Percentiles rank a stretch among this genome's conserved stretches.
Evolutionary conservation across 139 green algal genomes (phyloP).

Genomic region (Mychonastes homosphaera): DNA sequence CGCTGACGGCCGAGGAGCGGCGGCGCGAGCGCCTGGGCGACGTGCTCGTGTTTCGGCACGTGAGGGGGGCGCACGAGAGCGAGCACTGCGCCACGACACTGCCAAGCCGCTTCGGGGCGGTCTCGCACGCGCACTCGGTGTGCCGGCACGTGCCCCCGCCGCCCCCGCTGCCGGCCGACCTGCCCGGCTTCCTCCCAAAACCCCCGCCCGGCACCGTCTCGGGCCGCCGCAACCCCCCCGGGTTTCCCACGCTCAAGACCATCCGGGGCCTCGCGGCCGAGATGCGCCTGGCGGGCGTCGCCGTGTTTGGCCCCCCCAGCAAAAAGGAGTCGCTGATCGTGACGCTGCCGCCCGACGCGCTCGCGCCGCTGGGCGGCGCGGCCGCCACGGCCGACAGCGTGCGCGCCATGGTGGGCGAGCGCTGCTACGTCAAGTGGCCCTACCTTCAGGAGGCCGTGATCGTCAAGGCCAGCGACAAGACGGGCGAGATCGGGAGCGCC

Average conservation of each 20-base stretch:
- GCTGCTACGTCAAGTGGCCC: slow-evolving; percentile 78
- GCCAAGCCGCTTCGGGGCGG: slow-evolving; percentile 30
- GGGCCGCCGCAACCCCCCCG: slow-evolving; percentile 35
- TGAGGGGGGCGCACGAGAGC: slow-evolving; percentile 27
- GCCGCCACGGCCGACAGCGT: background rate
- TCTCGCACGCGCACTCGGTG: slow-evolving; percentile 23
- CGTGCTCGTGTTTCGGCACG: slow-evolving; percentile 58
- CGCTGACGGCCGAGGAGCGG: slow-evolving; percentile 52
- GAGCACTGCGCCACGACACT: slow-evolving; percentile 59
- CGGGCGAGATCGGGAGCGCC: too few species aligned
- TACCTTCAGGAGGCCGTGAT: slow-evolving; percentile 68
- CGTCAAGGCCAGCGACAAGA: too few species aligned
- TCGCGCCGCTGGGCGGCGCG: too few species aligned
- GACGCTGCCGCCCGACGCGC: slow-evolving; percentile 29
- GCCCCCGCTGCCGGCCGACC: slow-evolving; percentile 42
- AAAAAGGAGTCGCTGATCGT: slow-evolving; percentile 74
- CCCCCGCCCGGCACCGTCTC: slow-evolving; percentile 49
- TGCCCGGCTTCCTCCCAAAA: slow-evolving; percentile 53
- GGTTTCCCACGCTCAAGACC: slow-evolving; percentile 64
- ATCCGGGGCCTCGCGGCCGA: slow-evolving; percentile 26
- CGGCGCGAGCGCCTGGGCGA: slow-evolving; percentile 56
- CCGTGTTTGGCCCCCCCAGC: slow-evolving; percentile 68
- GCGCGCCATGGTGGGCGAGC: slow-evolving; percentile 41
- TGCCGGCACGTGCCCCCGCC: slow-evolving; percentile 32
- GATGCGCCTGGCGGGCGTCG: slow-evolving; percentile 49